phyloP scores from a whole-genome alignment of 2,329 filamentous ascomycete species.

The Aspergillus cejpii region DNA sequence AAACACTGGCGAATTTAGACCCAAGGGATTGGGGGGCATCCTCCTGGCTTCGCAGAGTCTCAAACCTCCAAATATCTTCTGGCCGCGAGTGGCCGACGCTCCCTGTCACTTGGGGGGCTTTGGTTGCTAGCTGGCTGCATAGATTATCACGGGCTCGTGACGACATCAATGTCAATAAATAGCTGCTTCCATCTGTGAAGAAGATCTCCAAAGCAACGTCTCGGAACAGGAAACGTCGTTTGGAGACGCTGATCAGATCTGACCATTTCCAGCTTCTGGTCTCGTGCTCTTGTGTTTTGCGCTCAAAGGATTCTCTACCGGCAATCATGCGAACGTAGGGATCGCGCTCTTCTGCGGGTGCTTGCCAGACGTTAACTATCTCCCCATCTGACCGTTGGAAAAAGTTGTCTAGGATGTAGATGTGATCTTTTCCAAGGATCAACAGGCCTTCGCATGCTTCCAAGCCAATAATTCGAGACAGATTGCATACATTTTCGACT shows the following conservation, averaged over 20 bases:
- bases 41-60: conserved; percentile 66
- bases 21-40: conserved; percentile 63
- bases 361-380: conserved; percentile 94
- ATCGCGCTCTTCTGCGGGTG: conserved; percentile 83
- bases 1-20: conserved; percentile 85
- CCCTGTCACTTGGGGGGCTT: conserved; percentile 72
- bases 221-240: conserved; percentile 87
- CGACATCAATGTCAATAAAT: conserved; percentile 78
- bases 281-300: conserved; percentile 62
- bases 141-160: conserved; percentile 69
- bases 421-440: conserved; percentile 81
- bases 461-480: conserved; percentile 86
- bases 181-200: conserved; percentile 93
- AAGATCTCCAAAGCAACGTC: conserved; percentile 97
- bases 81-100: conserved; percentile 64
- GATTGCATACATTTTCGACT: conserved; percentile 89
- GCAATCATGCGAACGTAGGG: conserved; percentile 93
- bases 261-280: conserved; percentile 89
- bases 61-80: conserved; percentile 87
- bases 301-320: conserved; percentile 60
- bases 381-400: conserved; percentile 93
- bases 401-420: conserved; percentile 94
- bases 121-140: conserved; percentile 65
- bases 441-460: conserved; percentile 91
- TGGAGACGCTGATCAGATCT: conserved; percentile 91